phyloP scores from a whole-genome alignment of 345 rosid species.

The Eucalyptus microcorys region DNA sequence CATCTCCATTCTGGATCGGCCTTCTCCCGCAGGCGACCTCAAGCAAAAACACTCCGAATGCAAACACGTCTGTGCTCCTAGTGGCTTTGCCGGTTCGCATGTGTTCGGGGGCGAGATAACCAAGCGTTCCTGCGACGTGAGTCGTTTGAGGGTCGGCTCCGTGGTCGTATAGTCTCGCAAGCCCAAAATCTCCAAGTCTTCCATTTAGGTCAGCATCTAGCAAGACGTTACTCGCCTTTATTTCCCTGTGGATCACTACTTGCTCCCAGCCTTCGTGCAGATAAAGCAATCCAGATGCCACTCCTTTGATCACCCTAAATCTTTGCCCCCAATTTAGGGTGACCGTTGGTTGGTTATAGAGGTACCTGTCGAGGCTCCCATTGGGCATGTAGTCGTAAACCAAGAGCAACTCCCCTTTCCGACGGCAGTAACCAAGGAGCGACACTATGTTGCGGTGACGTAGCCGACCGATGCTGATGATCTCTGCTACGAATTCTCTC shows the following conservation, averaged over 20 bases:
- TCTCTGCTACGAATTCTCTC: slow-evolving; percentile 38
- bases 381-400: slow-evolving; percentile 49
- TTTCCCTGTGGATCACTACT: slow-evolving; percentile 36
- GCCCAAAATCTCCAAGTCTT: slow-evolving; percentile 42
- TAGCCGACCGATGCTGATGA: slow-evolving; percentile 27
- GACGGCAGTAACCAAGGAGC: slow-evolving; percentile 44
- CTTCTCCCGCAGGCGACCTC: slow-evolving; percentile 45
- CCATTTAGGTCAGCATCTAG: slow-evolving; percentile 23
- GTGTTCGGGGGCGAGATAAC: slow-evolving; percentile 44
- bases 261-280: slow-evolving; percentile 39
- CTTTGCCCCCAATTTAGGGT: slow-evolving; percentile 28
- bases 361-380: slow-evolving; percentile 40
- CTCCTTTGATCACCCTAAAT: slow-evolving; percentile 18
- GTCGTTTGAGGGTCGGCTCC: slow-evolving; percentile 27
- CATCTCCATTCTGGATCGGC: slow-evolving; percentile 3
- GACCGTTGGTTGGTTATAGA: slow-evolving; percentile 8
- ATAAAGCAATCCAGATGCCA: slow-evolving; percentile 29
- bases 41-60: slow-evolving; percentile 34
- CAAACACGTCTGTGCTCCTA: slow-evolving; percentile 21
- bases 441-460: slow-evolving; percentile 39
- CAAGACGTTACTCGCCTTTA: slow-evolving; percentile 39
- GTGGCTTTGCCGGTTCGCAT: slow-evolving; percentile 22
- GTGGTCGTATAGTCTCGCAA: slow-evolving; percentile 26
- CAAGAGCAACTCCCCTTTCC: slow-evolving; percentile 39
- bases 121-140: slow-evolving; percentile 23